A percentile compares a stretch with the other conserved stretches of the same genome.
These are phyloP conservation scores for Theobroma cacao DNA, from an alignment of 345 rosid species.

Conservation along the genomic window DNA sequence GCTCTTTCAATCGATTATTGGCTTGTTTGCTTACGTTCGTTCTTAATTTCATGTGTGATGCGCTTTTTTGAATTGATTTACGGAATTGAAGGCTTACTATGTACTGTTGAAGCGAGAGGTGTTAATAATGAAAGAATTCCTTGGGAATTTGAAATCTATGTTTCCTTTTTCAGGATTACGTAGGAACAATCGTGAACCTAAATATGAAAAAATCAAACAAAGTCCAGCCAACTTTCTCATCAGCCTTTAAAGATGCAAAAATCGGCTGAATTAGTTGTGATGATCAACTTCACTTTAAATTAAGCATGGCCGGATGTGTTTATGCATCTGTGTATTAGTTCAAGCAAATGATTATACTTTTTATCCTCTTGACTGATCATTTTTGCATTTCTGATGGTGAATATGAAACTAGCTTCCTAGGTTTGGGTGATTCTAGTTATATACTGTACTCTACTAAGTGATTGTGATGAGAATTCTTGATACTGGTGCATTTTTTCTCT, in stretches of 20 bases:
- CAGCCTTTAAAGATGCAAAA: neutral
- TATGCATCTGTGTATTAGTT: neutral
- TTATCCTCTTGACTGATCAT: neutral
- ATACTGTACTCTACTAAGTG: neutral
- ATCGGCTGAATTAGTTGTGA: neutral
- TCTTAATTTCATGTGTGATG: neutral
- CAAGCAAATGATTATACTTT: neutral
- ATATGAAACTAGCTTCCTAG: neutral
- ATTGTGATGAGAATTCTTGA: neutral
- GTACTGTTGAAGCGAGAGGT: neutral
- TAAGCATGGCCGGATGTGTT: neutral
- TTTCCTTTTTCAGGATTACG: neutral
- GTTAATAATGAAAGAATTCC: neutral
- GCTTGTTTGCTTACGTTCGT: neutral
- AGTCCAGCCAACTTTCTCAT: neutral
- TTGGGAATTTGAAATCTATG: neutral
- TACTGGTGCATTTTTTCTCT: neutral
- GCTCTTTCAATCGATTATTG: neutral
- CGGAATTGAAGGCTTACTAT: neutral
- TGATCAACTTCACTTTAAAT: neutral
- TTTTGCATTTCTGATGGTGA: constrained; percentile 1
- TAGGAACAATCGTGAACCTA: neutral
- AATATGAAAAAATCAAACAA: neutral
- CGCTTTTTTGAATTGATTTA: neutral
- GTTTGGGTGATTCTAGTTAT: neutral